phyloP scores from a whole-genome alignment of 2,329 filamentous ascomycete genomes.

The Cladobotryum protrusum region DNA sequence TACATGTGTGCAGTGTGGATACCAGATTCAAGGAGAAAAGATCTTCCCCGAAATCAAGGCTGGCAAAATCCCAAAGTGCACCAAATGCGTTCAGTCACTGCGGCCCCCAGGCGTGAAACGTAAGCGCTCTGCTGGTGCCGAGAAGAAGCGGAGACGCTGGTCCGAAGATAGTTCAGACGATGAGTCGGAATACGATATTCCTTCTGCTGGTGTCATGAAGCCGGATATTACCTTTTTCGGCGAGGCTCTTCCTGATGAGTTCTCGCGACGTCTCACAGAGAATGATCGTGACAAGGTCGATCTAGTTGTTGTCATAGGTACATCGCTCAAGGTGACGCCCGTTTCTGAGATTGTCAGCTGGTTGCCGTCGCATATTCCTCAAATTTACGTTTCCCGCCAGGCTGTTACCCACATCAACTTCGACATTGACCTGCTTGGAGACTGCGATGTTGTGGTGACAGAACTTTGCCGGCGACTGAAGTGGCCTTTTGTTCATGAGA shows the following conservation, averaged over 20 bases:
- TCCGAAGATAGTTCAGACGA: constrained; percentile 36
- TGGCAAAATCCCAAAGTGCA: constrained; percentile 71
- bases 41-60: constrained; percentile 76
- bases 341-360: constrained; percentile 86
- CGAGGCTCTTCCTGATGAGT: constrained; percentile 78
- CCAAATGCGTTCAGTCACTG: constrained; percentile 57
- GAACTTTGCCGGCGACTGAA: constrained; percentile 77
- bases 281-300: constrained; percentile 77
- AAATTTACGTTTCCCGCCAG: constrained; percentile 84
- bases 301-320: constrained; percentile 92
- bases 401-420: constrained; percentile 87
- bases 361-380: constrained; percentile 71
- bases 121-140: constrained; percentile 34
- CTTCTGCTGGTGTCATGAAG: constrained; percentile 77
- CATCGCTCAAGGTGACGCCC: constrained; percentile 89
- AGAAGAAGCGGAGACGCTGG: constrained; percentile 36
- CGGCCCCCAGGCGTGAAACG: constrained; percentile 24
- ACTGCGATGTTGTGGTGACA: constrained; percentile 84
- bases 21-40: constrained; percentile 64
- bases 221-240: constrained; percentile 98
- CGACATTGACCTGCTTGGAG: constrained; percentile 91
- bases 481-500: constrained; percentile 76
- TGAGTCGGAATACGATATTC: constrained; percentile 48
- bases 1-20: constrained; percentile 75
- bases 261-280: constrained; percentile 72